Conservation (phyloP, 495 filamentous ascomycete genomes). For the Daldinia vernicosa region DNA sequence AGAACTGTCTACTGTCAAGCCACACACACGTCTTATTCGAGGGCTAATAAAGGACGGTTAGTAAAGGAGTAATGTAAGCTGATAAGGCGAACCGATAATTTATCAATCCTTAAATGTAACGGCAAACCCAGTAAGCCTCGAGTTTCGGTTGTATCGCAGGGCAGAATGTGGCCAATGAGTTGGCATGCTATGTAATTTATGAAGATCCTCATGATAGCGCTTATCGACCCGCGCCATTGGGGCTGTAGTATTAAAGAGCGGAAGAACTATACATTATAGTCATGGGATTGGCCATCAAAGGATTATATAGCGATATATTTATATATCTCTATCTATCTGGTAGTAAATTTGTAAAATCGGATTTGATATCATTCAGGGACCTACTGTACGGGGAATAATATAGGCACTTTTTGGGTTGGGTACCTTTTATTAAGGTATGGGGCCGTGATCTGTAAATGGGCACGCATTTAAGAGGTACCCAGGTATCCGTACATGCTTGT, state of each 20-base stretch:
- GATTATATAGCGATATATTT: neutral
- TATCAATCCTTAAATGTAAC: conserved; percentile 30
- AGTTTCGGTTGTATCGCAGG: conserved; percentile 35
- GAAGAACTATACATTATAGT: no score
- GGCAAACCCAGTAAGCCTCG: conserved; percentile 25
- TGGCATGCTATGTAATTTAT: conserved; percentile 29
- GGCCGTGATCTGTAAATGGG: neutral
- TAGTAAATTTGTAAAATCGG: neutral
- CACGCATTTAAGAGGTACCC: neutral
- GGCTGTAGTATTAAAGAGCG: conserved; percentile 17
- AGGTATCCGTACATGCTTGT: neutral
- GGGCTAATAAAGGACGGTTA: no score
- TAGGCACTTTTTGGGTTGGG: neutral
- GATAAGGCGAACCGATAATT: conserved; percentile 21
- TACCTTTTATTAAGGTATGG: neutral
- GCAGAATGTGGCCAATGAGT: conserved; percentile 22
- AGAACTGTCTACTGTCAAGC: conserved; percentile 1
- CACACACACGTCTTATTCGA: conserved; percentile 10
- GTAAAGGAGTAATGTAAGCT: neutral
- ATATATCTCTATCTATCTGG: neutral
- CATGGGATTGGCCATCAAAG: neutral
- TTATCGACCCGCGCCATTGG: conserved; percentile 4
- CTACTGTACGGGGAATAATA: no score
- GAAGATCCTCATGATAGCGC: conserved; percentile 38
- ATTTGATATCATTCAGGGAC: neutral